Conservation (phyloP, 768 basidiomycete genomes). For the Mycena floridula region DNA sequence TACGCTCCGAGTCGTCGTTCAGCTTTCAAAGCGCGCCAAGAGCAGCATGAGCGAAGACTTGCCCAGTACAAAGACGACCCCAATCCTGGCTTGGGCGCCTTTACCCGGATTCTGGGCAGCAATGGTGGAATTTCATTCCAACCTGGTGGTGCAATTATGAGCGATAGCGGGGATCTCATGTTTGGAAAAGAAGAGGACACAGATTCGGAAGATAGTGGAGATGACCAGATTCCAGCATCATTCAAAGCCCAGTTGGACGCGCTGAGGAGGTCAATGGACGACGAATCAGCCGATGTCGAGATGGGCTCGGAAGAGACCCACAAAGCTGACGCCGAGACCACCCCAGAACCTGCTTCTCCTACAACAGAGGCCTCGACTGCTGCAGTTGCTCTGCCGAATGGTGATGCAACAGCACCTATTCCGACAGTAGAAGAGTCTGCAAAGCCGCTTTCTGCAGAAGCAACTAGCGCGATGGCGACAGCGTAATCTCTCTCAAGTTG, state of each 20-base stretch:
- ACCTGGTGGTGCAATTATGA: constrained; percentile 46
- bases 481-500: too few species aligned
- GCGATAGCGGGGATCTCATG: constrained; percentile 48
- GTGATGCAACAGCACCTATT: too few species aligned
- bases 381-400: too few species aligned
- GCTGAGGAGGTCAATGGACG: constrained; percentile 33
- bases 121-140: constrained; percentile 62
- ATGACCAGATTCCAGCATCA: constrained; percentile 15
- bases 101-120: constrained; percentile 52
- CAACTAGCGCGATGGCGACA: too few species aligned
- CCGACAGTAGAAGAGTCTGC: too few species aligned
- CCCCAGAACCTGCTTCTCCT: too few species aligned
- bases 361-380: too few species aligned
- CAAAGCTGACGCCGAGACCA: too few species aligned
- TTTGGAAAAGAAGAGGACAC: constrained; percentile 61
- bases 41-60: constrained; percentile 31
- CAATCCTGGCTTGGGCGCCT: constrained; percentile 32
- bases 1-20: constrained; percentile 60
- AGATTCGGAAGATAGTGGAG: constrained; percentile 19
- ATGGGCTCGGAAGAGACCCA: constrained; percentile 12
- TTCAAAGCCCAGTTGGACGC: constrained; percentile 60
- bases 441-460: too few species aligned
- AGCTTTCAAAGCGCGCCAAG: constrained; percentile 56
- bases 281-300: constrained; percentile 20
- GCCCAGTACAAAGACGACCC: constrained; percentile 24